These are phyloP conservation scores for Amoeboaphelidium protococcarum DNA, from an alignment of 371 early-diverging fungal genomes.

Conservation along the genomic window DNA sequence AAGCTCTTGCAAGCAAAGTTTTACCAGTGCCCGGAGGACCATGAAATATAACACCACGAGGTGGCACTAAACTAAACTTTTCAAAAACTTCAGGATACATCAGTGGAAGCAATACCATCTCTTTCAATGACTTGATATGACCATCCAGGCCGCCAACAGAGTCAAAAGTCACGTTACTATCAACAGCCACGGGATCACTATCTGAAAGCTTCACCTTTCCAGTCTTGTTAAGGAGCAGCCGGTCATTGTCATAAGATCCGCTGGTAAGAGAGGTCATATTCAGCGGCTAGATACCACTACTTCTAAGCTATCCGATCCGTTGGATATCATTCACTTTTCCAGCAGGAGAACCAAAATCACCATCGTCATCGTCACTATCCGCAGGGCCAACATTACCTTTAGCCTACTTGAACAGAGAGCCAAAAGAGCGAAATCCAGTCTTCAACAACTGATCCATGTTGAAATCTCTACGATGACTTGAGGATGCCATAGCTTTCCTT, in stretches of 20 bases:
- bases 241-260: not conserved
- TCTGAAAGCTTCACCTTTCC: conserved; percentile 5
- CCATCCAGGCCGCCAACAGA: conserved; percentile 13
- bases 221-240: not conserved
- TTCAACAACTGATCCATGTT: not conserved
- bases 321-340: not conserved
- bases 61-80: conserved; percentile 27
- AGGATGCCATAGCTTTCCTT: not conserved
- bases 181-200: conserved; percentile 2
- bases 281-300: not conserved
- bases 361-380: not conserved
- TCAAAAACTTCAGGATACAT: conserved; percentile 38
- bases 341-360: not conserved
- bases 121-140: conserved; percentile 22
- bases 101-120: conserved; percentile 54
- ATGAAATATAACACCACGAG: conserved; percentile 31
- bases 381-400: not conserved
- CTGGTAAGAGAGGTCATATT: too few species aligned
- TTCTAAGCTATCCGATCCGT: not conserved
- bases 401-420: not conserved
- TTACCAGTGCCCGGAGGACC: conserved; percentile 35
- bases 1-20: conserved; percentile 34
- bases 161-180: conserved; percentile 9
- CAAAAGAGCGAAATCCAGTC: not conserved
- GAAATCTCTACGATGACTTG: not conserved